A percentile compares a stretch with the other conserved stretches of the same genome.
Conservation (phyloP, 768 basidiomycete genomes). For the Serendipita sp. region DNA sequence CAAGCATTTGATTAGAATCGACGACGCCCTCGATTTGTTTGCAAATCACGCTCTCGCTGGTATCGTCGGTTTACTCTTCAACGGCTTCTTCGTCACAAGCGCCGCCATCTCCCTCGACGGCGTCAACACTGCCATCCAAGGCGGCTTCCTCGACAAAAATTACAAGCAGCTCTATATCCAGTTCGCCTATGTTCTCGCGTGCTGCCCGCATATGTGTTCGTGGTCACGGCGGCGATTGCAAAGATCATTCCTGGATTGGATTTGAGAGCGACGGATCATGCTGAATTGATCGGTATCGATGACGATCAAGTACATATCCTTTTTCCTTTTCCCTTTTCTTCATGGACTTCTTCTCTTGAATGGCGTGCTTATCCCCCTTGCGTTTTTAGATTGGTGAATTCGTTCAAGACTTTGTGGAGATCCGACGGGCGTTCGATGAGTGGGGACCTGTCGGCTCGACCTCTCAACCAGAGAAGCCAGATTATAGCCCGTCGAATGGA, state of each 20-base stretch:
- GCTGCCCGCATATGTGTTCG: conserved; percentile 30
- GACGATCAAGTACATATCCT: conserved; percentile 44
- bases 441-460: too few species aligned
- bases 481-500: too few species aligned
- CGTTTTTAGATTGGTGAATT: neutral
- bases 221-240: conserved; percentile 40
- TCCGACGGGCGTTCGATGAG: too few species aligned
- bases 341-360: neutral
- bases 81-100: conserved; percentile 57
- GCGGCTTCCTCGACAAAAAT: conserved; percentile 61
- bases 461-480: too few species aligned
- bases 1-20: conserved; percentile 52
- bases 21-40: conserved; percentile 85
- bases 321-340: neutral
- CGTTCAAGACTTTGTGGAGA: too few species aligned
- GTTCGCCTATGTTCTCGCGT: conserved; percentile 44
- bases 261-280: conserved; percentile 36
- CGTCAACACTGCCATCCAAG: conserved; percentile 33
- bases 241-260: conserved; percentile 43
- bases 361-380: neutral
- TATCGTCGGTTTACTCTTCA: conserved; percentile 53
- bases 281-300: conserved; percentile 49
- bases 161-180: conserved; percentile 68
- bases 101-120: conserved; percentile 54
- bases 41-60: conserved; percentile 83